Base-by-base conservation (phyloP, 2,329 filamentous ascomycete species). In the Mycosphaerella arachidis region DNA sequence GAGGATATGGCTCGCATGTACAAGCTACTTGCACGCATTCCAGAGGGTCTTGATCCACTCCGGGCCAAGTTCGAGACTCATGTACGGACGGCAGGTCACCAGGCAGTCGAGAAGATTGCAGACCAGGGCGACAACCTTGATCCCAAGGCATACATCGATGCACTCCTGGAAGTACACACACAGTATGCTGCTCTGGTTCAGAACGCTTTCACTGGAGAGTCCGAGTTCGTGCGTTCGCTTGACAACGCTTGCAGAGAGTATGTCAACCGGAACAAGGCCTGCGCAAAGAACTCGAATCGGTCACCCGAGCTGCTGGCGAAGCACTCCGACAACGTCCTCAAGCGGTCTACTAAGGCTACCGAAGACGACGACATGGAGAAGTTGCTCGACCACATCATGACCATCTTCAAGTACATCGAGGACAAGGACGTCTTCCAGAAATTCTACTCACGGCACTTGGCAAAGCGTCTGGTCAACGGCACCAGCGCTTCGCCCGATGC, bases 401-500 rank as follows among this genome's bases (percentile, higher is more conserved):
- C 93, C 1, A 91, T 99, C 57, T 99, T 99, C 85, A 97, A 97
- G 79, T 99, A 99, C 77, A 97, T 99, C 65, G 94, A 99, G 74
- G 95, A 99, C 78, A 99, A 99, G 82, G 94, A 99, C 72, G 95
- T 99, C 5, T 99, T 99, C 83, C 94, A 97, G 76, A 99, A 97
- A 76, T 99, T 97, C 78, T 99, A 99, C 78, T 96, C 93, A 1
- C 90, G 92, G 64, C 96, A 96, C 88, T 80, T 99, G 68, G 94
- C 94, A 53, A 91, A 96, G 74, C 91, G 94, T 70, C 80, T 99
- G 57, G 94, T 99, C 18, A 91, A 97, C 75, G 92, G 90, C 74
- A 97, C 89, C 73, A 97, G 94, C 0, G 94, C 94, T 3, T 97
- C 92, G 2, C 92, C 96, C 68, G 94, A 99, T 77, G 93, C 94